Percentiles rank a stretch among this genome's conserved stretches.
Evolutionary conservation across 2,329 filamentous ascomycete species (phyloP).

Genomic region (Ophiostoma angusticollis): DNA sequence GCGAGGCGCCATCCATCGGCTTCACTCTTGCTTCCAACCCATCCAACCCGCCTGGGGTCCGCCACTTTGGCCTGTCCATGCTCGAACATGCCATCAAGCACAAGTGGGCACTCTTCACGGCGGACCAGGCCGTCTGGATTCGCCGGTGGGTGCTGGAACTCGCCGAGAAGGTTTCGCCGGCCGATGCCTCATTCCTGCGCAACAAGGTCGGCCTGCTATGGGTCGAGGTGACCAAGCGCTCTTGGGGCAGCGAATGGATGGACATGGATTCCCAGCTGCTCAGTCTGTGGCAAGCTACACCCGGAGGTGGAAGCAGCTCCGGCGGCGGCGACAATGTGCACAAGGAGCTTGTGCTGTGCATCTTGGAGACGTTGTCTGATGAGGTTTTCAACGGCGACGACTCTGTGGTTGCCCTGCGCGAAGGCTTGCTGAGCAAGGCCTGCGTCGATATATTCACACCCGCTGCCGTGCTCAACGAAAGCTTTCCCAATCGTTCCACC

Average conservation of each 20-base stretch:
- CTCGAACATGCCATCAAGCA: slow-evolving; percentile 84
- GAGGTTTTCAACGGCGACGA: slow-evolving; percentile 91
- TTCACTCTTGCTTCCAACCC: slow-evolving; percentile 68
- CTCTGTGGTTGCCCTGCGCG: slow-evolving; percentile 67
- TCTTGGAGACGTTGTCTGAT: slow-evolving; percentile 85
- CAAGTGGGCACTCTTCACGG: slow-evolving; percentile 61
- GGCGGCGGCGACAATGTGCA: slow-evolving; percentile 46
- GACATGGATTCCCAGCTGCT: slow-evolving; percentile 83
- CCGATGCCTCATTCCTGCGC: slow-evolving; percentile 70
- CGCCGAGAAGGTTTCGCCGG: slow-evolving; percentile 53
- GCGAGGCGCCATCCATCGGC: slow-evolving; percentile 72
- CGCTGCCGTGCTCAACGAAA: slow-evolving; percentile 56
- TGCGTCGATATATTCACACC: slow-evolving; percentile 93
- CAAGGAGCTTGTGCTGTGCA: slow-evolving; percentile 76
- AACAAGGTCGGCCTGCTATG: slow-evolving; percentile 93
- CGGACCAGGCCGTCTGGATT: slow-evolving; percentile 54
- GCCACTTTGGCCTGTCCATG: slow-evolving; percentile 86
- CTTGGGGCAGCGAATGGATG: slow-evolving; percentile 87
- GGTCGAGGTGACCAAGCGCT: slow-evolving; percentile 87
- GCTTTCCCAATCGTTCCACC: slow-evolving; percentile 60
- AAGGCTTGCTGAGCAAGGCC: slow-evolving; percentile 72
- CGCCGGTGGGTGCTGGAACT: slow-evolving; percentile 69
- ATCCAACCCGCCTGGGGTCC: slow-evolving; percentile 64
- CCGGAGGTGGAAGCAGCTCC: too few species aligned
- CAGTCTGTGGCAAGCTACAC: slow-evolving; percentile 68